phyloP scores from a whole-genome alignment of 345 rosid species.

The Salix brachista region DNA sequence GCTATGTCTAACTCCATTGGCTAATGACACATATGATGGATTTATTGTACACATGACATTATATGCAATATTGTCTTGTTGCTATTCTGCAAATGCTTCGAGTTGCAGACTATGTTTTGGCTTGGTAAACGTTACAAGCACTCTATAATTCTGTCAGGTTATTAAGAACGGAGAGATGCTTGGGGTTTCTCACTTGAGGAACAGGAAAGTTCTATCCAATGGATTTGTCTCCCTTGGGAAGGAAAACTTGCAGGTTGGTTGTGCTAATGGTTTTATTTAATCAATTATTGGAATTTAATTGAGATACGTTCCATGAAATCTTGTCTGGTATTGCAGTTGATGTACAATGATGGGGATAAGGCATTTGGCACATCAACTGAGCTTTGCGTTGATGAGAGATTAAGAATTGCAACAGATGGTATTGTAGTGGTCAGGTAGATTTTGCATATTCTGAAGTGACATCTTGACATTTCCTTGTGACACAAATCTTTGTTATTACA shows the following conservation, averaged over 20 bases:
- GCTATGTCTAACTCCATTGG: background rate
- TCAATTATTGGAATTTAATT: conserved; percentile 12
- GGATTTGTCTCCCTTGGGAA: conserved; percentile 90
- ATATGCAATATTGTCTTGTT: background rate
- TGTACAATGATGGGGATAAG: conserved; percentile 97
- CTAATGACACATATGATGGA: background rate
- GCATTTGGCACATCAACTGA: conserved; percentile 94
- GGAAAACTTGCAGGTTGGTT: conserved; percentile 82
- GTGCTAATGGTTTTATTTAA: conserved; percentile 12
- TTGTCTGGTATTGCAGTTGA: conserved; percentile 57
- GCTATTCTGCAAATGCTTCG: background rate
- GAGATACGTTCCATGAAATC: conserved; percentile 14
- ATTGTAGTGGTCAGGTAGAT: conserved; percentile 82
- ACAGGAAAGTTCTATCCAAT: conserved; percentile 87
- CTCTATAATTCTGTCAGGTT: conserved; percentile 50
- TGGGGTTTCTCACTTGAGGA: conserved; percentile 96
- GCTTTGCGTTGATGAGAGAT: conserved; percentile 88
- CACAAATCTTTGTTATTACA: background rate
- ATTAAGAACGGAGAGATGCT: conserved; percentile 99
- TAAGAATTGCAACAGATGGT: conserved; percentile 91
- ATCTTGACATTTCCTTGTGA: background rate
- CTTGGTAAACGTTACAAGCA: background rate
- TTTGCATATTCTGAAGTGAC: conserved; percentile 4
- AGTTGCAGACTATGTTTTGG: background rate
- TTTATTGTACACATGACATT: background rate